phyloP scores from a whole-genome alignment of 1,284 basidiomycete genomes.

The Earliella scabrosa region DNA sequence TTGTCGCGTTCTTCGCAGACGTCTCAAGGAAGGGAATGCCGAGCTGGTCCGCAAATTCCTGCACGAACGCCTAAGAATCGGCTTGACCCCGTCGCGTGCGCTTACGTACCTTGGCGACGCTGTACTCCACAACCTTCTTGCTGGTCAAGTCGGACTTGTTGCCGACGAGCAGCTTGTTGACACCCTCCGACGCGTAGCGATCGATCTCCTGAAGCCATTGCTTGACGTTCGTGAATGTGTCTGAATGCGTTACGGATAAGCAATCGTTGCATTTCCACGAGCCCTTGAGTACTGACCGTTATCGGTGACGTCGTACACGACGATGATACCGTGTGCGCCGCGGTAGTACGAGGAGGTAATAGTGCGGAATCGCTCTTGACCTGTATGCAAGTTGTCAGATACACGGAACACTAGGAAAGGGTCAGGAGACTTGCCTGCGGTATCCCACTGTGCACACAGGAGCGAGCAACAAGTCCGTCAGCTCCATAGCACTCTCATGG shows the following conservation, averaged over 20 bases:
- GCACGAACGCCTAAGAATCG: slow-evolving; percentile 13
- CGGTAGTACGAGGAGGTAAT: slow-evolving; percentile 98
- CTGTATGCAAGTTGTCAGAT: slow-evolving; percentile 41
- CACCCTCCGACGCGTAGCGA: slow-evolving; percentile 98
- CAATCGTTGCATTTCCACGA: neutral
- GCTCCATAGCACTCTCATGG: neutral
- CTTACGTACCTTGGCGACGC: slow-evolving; percentile 84
- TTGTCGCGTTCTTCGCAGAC: slow-evolving; percentile 97
- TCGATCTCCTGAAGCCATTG: slow-evolving; percentile 99
- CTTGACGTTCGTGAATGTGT: slow-evolving; percentile 98
- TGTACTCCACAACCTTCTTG: slow-evolving; percentile 99
- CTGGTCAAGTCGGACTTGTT: slow-evolving; percentile 98
- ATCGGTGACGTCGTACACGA: slow-evolving; percentile 99
- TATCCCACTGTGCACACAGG: slow-evolving; percentile 80
- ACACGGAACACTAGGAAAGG: neutral
- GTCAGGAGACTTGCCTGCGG: slow-evolving; percentile 66
- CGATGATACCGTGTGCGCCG: slow-evolving; percentile 96
- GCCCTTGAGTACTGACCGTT: slow-evolving; percentile 63
- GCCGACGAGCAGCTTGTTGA: slow-evolving; percentile 97
- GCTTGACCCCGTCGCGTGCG: neutral
- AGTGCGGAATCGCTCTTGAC: slow-evolving; percentile 96
- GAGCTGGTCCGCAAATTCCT: slow-evolving; percentile 97
- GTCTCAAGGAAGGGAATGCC: slow-evolving; percentile 98
- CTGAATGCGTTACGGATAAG: slow-evolving; percentile 44
- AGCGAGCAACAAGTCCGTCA: neutral